Conservation (phyloP, 805 yeast species). For the Pachysolen tannophilus region DNA sequence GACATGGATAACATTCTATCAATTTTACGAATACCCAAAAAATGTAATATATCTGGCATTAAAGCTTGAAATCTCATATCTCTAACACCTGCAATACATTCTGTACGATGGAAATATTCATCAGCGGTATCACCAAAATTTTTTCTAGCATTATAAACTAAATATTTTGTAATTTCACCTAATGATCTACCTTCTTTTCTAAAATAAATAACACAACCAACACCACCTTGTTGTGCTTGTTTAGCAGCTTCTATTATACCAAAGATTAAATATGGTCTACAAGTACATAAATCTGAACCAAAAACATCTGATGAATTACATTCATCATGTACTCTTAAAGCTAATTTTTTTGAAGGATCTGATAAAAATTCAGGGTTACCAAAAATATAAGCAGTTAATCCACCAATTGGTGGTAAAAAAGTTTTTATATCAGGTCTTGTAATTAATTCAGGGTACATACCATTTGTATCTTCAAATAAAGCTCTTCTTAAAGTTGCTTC, state of each 20-base stretch:
- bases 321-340: constrained; percentile 60
- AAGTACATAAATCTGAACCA: constrained; percentile 62
- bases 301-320: constrained; percentile 68
- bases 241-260: constrained; percentile 63
- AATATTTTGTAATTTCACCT: constrained; percentile 63
- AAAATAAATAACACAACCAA: constrained; percentile 56
- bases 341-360: constrained; percentile 41
- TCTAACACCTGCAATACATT: constrained; percentile 64
- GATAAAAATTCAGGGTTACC: constrained; percentile 51
- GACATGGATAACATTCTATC: constrained; percentile 67
- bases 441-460: constrained; percentile 61
- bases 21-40: constrained; percentile 55
- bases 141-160: constrained; percentile 65
- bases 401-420: constrained; percentile 65
- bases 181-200: constrained; percentile 65
- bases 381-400: constrained; percentile 56
- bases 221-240: constrained; percentile 61
- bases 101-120: constrained; percentile 61
- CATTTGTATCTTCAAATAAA: constrained; percentile 61
- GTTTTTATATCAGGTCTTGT: constrained; percentile 63
- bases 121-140: constrained; percentile 64
- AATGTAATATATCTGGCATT: constrained; percentile 64
- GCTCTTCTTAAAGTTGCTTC: constrained; percentile 51
- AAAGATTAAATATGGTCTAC: constrained; percentile 59
- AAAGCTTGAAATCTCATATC: constrained; percentile 67